Conservation (phyloP, 768 basidiomycete species). For the Sporobolomyces pararoseus region DNA sequence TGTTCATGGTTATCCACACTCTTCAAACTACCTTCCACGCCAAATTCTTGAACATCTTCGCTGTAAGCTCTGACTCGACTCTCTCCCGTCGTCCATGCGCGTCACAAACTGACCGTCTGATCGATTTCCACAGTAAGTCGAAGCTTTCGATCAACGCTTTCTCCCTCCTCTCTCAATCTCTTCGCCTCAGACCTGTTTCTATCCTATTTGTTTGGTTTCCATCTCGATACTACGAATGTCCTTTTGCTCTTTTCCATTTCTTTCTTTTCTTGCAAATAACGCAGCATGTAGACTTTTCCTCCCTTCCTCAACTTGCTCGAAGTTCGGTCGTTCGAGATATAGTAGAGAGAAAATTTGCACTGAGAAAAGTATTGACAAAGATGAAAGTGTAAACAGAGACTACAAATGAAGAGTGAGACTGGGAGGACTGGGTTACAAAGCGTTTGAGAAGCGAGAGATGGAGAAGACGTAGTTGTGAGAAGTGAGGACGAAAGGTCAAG, state of each 20-base stretch:
- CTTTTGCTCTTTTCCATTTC: not conserved
- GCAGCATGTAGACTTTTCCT: conserved; percentile 7
- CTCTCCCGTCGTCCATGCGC: not conserved
- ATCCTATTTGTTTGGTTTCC: too few relatives aligned
- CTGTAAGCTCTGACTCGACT: not conserved
- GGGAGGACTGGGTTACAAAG: too few relatives aligned
- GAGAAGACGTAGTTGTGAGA: not conserved
- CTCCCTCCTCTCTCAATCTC: not conserved
- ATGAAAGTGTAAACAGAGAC: too few relatives aligned
- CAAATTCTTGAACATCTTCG: conserved; percentile 23
- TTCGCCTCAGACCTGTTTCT: not conserved
- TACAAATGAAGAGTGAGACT: too few relatives aligned
- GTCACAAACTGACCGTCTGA: too few relatives aligned
- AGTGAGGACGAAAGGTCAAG: not conserved
- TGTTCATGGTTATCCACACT: conserved; percentile 28
- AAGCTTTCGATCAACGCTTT: too few relatives aligned
- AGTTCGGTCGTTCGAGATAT: not conserved
- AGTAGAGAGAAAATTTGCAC: not conserved
- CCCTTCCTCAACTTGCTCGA: not conserved
- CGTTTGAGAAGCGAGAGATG: too few relatives aligned
- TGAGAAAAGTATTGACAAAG: too few relatives aligned
- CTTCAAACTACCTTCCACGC: conserved; percentile 29
- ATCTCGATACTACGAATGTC: too few relatives aligned
- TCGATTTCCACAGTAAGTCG: too few relatives aligned
- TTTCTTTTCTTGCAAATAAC: too few relatives aligned